Evolutionary conservation across 78 protist species (phyloP), one percentile per base, ranked within the genome.

Genomic region (Parvularia atlantis): DNA sequence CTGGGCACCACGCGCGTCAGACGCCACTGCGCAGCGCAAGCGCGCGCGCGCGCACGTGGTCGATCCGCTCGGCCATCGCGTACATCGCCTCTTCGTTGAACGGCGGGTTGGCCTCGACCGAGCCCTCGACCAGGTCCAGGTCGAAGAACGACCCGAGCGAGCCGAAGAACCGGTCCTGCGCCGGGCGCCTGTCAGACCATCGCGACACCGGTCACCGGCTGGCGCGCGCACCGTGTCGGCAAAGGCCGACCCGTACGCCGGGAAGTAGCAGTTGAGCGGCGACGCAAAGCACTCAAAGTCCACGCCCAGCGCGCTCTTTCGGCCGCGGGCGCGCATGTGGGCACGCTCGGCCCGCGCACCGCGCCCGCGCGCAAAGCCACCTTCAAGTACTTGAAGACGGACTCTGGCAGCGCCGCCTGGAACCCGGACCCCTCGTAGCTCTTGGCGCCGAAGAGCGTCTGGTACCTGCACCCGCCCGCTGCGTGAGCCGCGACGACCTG

Each of bases 71-170:
- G 24, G 3, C 53, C 59, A 70, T n/a, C 48, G 26, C 10, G 28
- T 36, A 43, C 39, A 77, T n/a, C 30, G 57, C 19, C 37, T 65
- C 65, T 50, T 75, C 67, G 4, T 11, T 36, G 35, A 80, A 80
- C 7, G 85, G 85, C 13, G 85, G 81, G 71, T 80, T 80, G 28
- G 36, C 78, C 52, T 80, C 84, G 39, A 79, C 78, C 24, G 85
- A 58, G 50, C 85, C 85, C 10, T 0, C 3, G 35, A 5, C 11
- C 4, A 69, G 78, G 44, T 1, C 0, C 35, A 59, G 33, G 48
- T 72, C 77, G 46, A 81, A 80, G 31, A 54, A 77, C 24, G 62
- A 37, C 10, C 85, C 85, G 20, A 13, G n/a, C 35, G 85, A 66
- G 35, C 81, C 85, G 39, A 80, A 80, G n/a, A n/a, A n/a, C n/a